Conservation (phyloP, 2,329 filamentous ascomycete genomes). For the Colletotrichum endophyticum region DNA sequence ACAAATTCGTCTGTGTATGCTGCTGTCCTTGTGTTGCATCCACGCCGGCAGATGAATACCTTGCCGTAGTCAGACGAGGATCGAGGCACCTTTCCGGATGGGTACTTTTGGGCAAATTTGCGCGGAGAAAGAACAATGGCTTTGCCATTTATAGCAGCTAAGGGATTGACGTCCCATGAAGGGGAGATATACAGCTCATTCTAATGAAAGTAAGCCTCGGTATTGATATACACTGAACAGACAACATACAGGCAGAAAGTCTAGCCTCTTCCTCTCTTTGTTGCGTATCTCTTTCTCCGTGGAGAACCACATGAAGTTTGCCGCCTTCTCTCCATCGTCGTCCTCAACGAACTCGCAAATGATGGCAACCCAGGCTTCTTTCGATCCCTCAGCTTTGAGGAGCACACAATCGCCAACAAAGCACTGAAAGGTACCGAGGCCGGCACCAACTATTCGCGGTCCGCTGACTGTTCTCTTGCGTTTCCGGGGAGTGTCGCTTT, state of each 20-base stretch:
- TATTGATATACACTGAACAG: neutral
- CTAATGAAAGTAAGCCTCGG: slow-evolving; percentile 36
- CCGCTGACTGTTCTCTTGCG: neutral
- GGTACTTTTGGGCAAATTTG: slow-evolving; percentile 71
- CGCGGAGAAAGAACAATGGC: slow-evolving; percentile 79
- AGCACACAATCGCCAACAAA: slow-evolving; percentile 82
- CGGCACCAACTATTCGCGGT: slow-evolving; percentile 73
- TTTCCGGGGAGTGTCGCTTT: neutral
- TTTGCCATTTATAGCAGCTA: slow-evolving; percentile 89
- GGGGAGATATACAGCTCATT: slow-evolving; percentile 94
- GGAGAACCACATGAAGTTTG: slow-evolving; percentile 95
- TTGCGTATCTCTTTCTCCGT: slow-evolving; percentile 89
- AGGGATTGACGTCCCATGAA: slow-evolving; percentile 84
- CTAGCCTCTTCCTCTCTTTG: slow-evolving; percentile 79
- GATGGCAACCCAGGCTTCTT: slow-evolving; percentile 91
- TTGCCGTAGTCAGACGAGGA: slow-evolving; percentile 79
- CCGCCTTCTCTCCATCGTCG: slow-evolving; percentile 78
- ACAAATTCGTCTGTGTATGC: slow-evolving; percentile 91
- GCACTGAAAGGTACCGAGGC: slow-evolving; percentile 82
- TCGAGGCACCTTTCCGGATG: slow-evolving; percentile 75
- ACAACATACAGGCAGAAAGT: slow-evolving; percentile 70
- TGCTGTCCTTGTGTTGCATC: slow-evolving; percentile 86
- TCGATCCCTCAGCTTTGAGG: slow-evolving; percentile 84
- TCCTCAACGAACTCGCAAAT: slow-evolving; percentile 82
- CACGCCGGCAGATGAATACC: slow-evolving; percentile 87